Percentiles rank a stretch among this genome's conserved stretches.
These are phyloP conservation scores for Dorcoceras hygrometricum DNA, from an alignment of 257 asterid species.

Conservation along the genomic window DNA sequence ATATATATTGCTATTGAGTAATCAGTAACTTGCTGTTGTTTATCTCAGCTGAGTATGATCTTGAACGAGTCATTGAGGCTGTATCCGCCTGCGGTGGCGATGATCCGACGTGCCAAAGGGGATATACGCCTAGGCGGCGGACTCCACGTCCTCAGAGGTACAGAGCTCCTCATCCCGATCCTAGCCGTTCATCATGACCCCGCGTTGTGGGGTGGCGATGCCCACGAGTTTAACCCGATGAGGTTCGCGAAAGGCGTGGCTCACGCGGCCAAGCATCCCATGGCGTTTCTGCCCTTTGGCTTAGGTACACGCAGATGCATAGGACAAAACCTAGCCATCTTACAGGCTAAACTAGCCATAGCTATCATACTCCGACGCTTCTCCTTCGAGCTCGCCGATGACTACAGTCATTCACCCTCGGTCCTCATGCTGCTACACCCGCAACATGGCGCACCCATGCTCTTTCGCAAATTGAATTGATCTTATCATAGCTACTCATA, in stretches of 20 bases:
- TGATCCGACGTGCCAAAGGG: slow-evolving; percentile 56
- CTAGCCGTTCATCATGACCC: slow-evolving; percentile 82
- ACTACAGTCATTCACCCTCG: slow-evolving; percentile 69
- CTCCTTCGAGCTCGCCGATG: slow-evolving; percentile 60
- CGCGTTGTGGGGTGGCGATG: slow-evolving; percentile 72
- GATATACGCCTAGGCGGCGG: slow-evolving; percentile 52
- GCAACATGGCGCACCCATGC: slow-evolving; percentile 79
- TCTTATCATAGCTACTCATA: no score
- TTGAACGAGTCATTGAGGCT: slow-evolving; percentile 70
- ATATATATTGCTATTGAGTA: no score
- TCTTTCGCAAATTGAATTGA: slow-evolving; percentile 56
- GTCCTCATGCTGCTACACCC: slow-evolving; percentile 67
- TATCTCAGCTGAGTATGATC: slow-evolving; percentile 69
- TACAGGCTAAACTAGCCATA: slow-evolving; percentile 70
- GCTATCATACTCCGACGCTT: slow-evolving; percentile 72
- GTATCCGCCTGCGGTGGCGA: slow-evolving; percentile 86
- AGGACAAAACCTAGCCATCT: slow-evolving; percentile 76
- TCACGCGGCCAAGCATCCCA: slow-evolving; percentile 64
- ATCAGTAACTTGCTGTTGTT: no score
- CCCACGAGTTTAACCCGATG: slow-evolving; percentile 71
- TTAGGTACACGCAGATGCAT: slow-evolving; percentile 76
- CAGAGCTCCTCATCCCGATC: slow-evolving; percentile 78
- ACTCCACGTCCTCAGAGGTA: slow-evolving; percentile 49
- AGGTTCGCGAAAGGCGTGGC: slow-evolving; percentile 68
- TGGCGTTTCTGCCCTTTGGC: slow-evolving; percentile 88